Base-by-base conservation (phyloP, 2,329 filamentous ascomycete genomes). In the Fusarium sp. region DNA sequence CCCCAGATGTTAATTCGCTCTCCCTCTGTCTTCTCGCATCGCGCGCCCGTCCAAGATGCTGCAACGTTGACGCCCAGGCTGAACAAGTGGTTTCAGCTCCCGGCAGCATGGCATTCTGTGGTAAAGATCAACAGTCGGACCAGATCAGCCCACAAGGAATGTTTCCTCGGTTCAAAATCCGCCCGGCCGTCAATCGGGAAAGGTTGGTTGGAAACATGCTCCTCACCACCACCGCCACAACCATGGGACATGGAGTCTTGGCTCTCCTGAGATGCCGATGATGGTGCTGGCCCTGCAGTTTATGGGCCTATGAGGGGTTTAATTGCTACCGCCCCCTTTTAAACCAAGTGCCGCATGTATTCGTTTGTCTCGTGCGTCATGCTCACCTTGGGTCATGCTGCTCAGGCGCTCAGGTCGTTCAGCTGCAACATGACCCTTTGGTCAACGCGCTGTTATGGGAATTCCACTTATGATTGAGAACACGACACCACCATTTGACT, bases 31-130 rank as follows among this genome's bases (percentile, higher is more conserved):
- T 50, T 52, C 69, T 72, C 72, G 64, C 68, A 63, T 76, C 60
- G 43, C 30, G 12, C 50, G 54, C 64, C 66, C 50, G 40, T 63
- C 68, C 64, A 64, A 40, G 56, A 68, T 66, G 56, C 37, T 71
- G 56, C 37, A 70, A 70, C 62, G 65, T 62, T 67, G 68, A 71
- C 60, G 65, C 37, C 54, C 63, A 66, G 63, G 45, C 66, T 65
- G 59, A 63, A 65, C 58, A 63, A 66, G 52, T 72, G 72, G 74
- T 78, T 76, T 76, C 70, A 77, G 76, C 65, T 74, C 72, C 69
- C 70, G 75, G 69, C 67, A 68, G 37, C 63, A 69, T 68, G 65
- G 52, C 68, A 58, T 45, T 47, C 62, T 56, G 35, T 66, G 65
- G 68, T 59, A 69, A 71, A 68, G 76, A 78, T 77, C 76, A 76